Base-by-base conservation (phyloP, 306 rosid species). In the Cicer yamashitae region DNA sequence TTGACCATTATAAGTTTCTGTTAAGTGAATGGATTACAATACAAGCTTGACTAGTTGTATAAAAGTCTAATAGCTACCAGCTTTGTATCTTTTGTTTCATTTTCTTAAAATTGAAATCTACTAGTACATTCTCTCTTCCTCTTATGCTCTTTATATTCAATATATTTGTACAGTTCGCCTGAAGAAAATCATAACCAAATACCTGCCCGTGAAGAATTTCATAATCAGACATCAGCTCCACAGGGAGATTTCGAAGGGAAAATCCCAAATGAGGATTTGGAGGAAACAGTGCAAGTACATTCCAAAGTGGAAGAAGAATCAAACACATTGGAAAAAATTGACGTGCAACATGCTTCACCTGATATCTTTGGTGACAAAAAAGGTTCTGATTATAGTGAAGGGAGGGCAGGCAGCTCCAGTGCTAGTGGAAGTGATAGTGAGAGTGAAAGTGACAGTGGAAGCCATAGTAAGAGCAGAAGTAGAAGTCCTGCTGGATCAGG, bases 341-440 rank as follows among this genome's bases (percentile, higher is more conserved):
- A 87, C 58, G 73, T 70, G 63, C 88, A 82, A 63, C 92, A 80
- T 76, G 83, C 81, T 83, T 87, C 91, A 76, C 96, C 96, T 4
- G 86, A 88, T 81, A 74, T 51, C 15, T 61, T 84, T 62, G 90
- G 81, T 85, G 93, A 85, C 60, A 90, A 82, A 82, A 90, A 82
- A 75, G 81, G 84, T 71, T 84, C 97, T 70, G 96, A 89, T 57
- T 37, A 83, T 65, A 87, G 81, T 85, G 98, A 88, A 81, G 91
- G 86, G 61, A 88, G 70, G 66, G 92, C 81, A 15, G 97, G 85
- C 54, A 92, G 92, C 85, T 89, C 97, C 41, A 90, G 96, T 77
- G 93, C 83, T 20, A 91, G 92, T 72, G 97, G 89, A 62, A 94
- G 96, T 74, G 97, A 86, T 87, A 91, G 94, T 68, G 97, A 89